phyloP scores from a whole-genome alignment of 2,329 filamentous ascomycete species.

The Tolypocladium ovalisporum region DNA sequence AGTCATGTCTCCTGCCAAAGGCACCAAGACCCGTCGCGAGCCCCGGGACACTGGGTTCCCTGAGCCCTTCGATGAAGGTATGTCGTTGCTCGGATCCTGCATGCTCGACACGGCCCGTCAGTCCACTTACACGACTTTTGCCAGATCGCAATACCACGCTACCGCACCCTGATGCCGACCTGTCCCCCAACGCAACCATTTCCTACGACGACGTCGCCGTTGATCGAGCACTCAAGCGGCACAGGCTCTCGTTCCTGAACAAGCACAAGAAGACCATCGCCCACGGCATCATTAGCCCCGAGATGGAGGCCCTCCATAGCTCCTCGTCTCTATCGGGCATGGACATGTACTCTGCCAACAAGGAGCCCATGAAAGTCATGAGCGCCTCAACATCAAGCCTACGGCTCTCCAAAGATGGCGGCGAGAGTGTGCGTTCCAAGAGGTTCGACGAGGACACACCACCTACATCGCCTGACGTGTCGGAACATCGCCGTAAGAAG shows the following conservation, averaged over 20 bases:
- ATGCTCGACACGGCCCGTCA: not conserved
- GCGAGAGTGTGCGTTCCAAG: conserved; percentile 23
- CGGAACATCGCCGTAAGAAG: conserved; percentile 16
- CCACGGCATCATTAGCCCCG: conserved; percentile 31
- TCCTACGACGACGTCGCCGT: conserved; percentile 41
- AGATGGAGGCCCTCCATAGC: conserved; percentile 20
- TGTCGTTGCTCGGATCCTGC: conserved; percentile 10
- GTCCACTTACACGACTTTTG: conserved; percentile 2
- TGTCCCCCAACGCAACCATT: conserved; percentile 45
- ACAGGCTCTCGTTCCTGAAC: conserved; percentile 33
- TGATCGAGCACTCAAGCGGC: conserved; percentile 27
- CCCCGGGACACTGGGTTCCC: conserved; percentile 40
- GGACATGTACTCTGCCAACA: conserved; percentile 12
- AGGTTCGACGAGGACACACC: conserved; percentile 21
- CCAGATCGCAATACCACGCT: conserved; percentile 47
- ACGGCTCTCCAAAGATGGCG: conserved; percentile 24
- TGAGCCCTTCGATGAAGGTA: conserved; percentile 36
- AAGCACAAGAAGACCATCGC: conserved; percentile 36
- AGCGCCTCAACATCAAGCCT: conserved; percentile 18
- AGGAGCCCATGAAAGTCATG: conserved; percentile 9
- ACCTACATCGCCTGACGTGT: conserved; percentile 22
- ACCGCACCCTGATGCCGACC: conserved; percentile 50
- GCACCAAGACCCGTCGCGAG: conserved; percentile 11
- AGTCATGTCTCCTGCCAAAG: conserved; percentile 14
- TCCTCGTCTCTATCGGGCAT: conserved; percentile 20